Conservation (phyloP, 306 rosid genomes). For the Trifolium fragiferum region DNA sequence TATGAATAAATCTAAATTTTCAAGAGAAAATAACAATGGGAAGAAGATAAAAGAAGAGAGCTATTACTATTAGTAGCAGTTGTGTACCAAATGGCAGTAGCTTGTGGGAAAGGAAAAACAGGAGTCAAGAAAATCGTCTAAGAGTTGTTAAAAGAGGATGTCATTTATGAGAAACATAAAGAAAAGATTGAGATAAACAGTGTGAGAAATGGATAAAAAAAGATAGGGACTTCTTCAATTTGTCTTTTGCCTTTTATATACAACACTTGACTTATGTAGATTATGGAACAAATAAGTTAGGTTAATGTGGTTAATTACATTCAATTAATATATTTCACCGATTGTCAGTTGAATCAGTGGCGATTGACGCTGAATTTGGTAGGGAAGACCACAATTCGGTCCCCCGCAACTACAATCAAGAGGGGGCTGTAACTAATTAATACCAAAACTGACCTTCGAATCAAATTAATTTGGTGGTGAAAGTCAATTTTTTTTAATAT, state of each 20-base stretch:
- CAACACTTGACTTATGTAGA: constrained; percentile 1
- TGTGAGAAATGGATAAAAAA: background rate
- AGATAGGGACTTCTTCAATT: constrained; percentile 24
- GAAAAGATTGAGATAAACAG: background rate
- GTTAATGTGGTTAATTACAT: too few species aligned
- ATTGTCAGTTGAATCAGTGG: too few species aligned
- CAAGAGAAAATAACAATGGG: constrained; percentile 27
- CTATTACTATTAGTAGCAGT: background rate
- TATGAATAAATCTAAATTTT: constrained; percentile 23
- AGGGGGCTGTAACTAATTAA: too few species aligned
- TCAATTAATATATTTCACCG: too few species aligned
- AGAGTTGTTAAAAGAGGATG: constrained; percentile 44
- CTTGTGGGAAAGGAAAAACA: constrained; percentile 29
- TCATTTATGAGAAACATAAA: constrained; percentile 32
- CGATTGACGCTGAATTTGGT: too few species aligned
- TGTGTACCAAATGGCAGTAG: background rate
- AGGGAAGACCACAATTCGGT: too few species aligned
- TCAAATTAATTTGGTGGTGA: too few species aligned
- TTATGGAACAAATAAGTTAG: too few species aligned
- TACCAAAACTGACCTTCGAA: too few species aligned
- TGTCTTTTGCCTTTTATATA: constrained; percentile 36
- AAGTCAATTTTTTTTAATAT: too few species aligned
- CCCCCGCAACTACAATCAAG: too few species aligned
- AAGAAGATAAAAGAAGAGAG: constrained; percentile 10
- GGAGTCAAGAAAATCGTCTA: constrained; percentile 61